Conservation (phyloP, 2,329 filamentous ascomycete species). For the Arthrobotrys pseudoclavata region DNA sequence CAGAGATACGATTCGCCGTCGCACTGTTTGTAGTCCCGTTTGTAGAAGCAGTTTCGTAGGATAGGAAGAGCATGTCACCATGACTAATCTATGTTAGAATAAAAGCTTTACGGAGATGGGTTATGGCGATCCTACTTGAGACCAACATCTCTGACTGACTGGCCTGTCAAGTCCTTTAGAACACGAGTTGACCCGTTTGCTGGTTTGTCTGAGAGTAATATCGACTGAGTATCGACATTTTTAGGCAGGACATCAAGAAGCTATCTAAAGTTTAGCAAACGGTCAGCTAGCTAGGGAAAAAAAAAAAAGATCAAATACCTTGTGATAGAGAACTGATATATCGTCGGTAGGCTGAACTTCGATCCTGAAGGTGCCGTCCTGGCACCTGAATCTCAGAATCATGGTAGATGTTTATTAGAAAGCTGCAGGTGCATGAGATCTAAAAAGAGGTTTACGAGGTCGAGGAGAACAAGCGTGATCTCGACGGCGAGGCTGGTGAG, state of each 20-base stretch:
- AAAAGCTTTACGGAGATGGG: not conserved
- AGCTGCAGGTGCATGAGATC: not conserved
- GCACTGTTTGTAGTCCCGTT: slow-evolving; percentile 67
- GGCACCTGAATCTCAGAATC: slow-evolving; percentile 88
- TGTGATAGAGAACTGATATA: slow-evolving; percentile 62
- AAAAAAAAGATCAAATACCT: slow-evolving; percentile 46
- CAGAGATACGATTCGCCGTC: slow-evolving; percentile 73
- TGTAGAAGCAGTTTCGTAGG: slow-evolving; percentile 73
- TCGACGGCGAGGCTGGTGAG: not conserved
- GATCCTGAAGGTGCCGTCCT: slow-evolving; percentile 91
- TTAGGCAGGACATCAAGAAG: slow-evolving; percentile 73
- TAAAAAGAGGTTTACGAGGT: not conserved
- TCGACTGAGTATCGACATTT: slow-evolving; percentile 74
- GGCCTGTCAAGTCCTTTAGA: slow-evolving; percentile 72
- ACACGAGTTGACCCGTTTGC: slow-evolving; percentile 73
- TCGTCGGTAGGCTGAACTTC: slow-evolving; percentile 78
- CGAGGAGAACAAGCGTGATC: not conserved
- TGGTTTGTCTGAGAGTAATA: slow-evolving; percentile 75
- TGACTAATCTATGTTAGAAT: slow-evolving; percentile 72
- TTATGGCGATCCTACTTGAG: slow-evolving; percentile 70
- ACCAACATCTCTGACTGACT: slow-evolving; percentile 73
- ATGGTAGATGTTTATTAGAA: slow-evolving; percentile 69
- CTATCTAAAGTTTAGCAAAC: slow-evolving; percentile 63
- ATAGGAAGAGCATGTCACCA: slow-evolving; percentile 90
- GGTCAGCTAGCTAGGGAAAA: slow-evolving; percentile 4